These are phyloP conservation scores for Blastocystis sp. DNA, from an alignment of 352 stramenopile species.

Conservation along the genomic window DNA sequence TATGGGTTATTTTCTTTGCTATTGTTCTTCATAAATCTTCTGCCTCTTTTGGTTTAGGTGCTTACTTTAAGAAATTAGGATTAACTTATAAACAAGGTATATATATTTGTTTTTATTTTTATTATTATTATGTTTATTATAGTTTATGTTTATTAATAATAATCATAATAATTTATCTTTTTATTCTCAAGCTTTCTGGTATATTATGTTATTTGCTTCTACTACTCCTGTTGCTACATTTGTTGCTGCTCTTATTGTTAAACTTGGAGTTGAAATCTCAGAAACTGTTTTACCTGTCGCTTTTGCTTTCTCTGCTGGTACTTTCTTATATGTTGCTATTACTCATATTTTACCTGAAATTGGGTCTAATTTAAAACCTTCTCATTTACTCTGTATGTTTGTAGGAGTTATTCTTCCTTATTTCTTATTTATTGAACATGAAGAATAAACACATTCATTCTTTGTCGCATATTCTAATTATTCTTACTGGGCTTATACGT, in stretches of 20 bases:
- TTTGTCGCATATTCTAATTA: too few relatives aligned
- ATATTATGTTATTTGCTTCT: slow-evolving; percentile 8
- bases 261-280: neutral
- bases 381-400: slow-evolving; percentile 27
- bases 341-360: slow-evolving; percentile 37
- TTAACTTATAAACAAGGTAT: slow-evolving; percentile 9
- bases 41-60: slow-evolving; percentile 26
- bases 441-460: too few relatives aligned
- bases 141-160: too few relatives aligned
- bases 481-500: too few relatives aligned
- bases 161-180: neutral
- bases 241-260: slow-evolving; percentile 4
- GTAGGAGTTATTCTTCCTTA: slow-evolving; percentile 31
- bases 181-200: neutral
- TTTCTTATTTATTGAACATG: slow-evolving; percentile 37
- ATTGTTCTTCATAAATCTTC: slow-evolving; percentile 33
- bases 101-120: too few relatives aligned
- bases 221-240: slow-evolving; percentile 29
- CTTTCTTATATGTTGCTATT: slow-evolving; percentile 34
- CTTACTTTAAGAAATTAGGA: slow-evolving; percentile 37
- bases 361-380: slow-evolving; percentile 31
- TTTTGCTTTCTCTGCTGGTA: slow-evolving; percentile 35
- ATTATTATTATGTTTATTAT: too few relatives aligned
- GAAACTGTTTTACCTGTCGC: neutral
- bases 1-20: slow-evolving; percentile 34